Percentiles rank a stretch among this genome's conserved stretches.
phyloP scores from a whole-genome alignment of 1,139 yeast species.

The Scheffersomyces quercinus region DNA sequence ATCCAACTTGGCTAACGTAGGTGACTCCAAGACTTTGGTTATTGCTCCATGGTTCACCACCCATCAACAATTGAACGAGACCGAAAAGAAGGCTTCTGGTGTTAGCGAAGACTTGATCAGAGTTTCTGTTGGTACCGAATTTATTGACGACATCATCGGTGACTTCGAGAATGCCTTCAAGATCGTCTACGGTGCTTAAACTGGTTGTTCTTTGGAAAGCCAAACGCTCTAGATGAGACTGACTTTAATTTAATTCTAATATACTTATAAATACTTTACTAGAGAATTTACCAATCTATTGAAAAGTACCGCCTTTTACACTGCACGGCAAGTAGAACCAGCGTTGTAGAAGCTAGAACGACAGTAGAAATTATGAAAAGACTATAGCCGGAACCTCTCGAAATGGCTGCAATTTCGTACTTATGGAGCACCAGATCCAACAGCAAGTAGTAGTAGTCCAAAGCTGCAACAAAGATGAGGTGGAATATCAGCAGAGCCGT shows the following conservation, averaged over 20 bases:
- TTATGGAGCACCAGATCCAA: neutral
- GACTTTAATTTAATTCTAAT: too few relatives aligned
- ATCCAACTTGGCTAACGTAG: conserved; percentile 92
- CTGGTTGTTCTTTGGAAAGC: too few relatives aligned
- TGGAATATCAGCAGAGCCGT: too few relatives aligned
- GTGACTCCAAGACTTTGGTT: conserved; percentile 92
- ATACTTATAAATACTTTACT: too few relatives aligned
- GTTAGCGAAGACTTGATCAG: conserved; percentile 86
- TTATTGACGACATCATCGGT: conserved; percentile 81
- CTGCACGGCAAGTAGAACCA: too few relatives aligned
- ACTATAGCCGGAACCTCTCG: conserved; percentile 4
- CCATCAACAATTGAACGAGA: conserved; percentile 84
- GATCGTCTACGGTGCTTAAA: conserved; percentile 35
- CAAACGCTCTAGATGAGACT: too few relatives aligned
- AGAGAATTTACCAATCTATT: too few relatives aligned
- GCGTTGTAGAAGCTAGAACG: neutral
- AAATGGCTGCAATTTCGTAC: conserved; percentile 1
- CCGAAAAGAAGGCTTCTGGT: conserved; percentile 80
- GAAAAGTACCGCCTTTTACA: too few relatives aligned
- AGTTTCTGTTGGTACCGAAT: conserved; percentile 87
- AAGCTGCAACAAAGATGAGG: too few relatives aligned
- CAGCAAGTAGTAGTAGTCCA: too few relatives aligned
- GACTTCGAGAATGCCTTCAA: conserved; percentile 85
- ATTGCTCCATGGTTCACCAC: conserved; percentile 96
- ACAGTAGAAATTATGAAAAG: conserved; percentile 1